These are phyloP conservation scores for Heracleum sosnowskyi DNA, from an alignment of 129 eudicot species.

Conservation along the genomic window DNA sequence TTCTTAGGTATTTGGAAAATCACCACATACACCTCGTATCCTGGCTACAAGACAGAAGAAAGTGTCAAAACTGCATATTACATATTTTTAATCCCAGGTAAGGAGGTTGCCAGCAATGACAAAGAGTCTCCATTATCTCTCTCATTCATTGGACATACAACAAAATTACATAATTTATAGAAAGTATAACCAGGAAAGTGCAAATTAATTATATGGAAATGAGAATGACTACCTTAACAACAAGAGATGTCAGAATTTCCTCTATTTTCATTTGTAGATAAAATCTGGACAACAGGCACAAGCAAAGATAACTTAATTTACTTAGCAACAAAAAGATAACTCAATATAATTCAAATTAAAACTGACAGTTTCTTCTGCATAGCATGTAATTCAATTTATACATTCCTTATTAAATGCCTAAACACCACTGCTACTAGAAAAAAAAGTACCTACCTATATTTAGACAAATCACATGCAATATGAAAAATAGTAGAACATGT, in stretches of 20 bases:
- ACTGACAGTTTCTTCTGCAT: neutral
- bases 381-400: neutral
- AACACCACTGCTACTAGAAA: neutral
- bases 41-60: constrained; percentile 50
- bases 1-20: constrained; percentile 67
- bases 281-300: constrained; percentile 35
- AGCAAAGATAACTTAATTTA: neutral
- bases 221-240: constrained; percentile 41
- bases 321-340: too few species aligned
- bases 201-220: neutral
- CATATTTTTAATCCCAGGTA: neutral
- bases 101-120: neutral
- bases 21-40: constrained; percentile 59
- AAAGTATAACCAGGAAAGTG: neutral
- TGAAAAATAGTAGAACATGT: neutral
- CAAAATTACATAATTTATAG: neutral
- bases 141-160: neutral
- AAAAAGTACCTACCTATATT: neutral
- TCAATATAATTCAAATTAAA: neutral
- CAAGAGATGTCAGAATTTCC: constrained; percentile 49
- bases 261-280: constrained; percentile 77
- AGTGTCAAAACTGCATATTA: neutral
- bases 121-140: neutral
- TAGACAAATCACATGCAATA: neutral
- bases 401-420: neutral